Conservation (phyloP, 345 rosid genomes). For the Anacardium occidentale region DNA sequence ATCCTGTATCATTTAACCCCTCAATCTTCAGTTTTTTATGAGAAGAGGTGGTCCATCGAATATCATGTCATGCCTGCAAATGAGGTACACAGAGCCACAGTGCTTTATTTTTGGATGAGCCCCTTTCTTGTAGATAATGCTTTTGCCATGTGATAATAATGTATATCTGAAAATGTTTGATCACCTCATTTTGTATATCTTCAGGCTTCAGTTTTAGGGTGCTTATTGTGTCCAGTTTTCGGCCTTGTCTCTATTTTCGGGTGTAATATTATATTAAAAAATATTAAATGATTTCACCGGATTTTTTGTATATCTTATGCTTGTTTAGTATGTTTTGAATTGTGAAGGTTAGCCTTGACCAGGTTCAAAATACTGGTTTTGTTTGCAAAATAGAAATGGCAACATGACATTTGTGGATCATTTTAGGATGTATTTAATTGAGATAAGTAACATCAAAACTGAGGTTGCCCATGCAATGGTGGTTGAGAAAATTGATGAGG, state of each 20-base stretch:
- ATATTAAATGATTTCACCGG: neutral
- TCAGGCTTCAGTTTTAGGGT: neutral
- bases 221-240: neutral
- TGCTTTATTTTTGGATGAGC: neutral
- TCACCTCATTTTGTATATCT: neutral
- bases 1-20: neutral
- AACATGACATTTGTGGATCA: neutral
- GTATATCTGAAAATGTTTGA: neutral
- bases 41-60: slow-evolving; percentile 8
- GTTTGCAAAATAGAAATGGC: neutral
- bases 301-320: neutral
- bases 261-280: neutral
- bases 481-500: neutral
- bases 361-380: neutral
- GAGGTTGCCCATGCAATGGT: neutral
- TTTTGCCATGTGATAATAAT: slow-evolving; percentile 19
- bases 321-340: neutral
- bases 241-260: too few species aligned
- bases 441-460: neutral
- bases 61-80: slow-evolving; percentile 14
- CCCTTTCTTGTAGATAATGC: slow-evolving; percentile 24
- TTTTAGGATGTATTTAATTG: neutral
- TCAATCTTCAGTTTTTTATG: slow-evolving; percentile 8
- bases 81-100: slow-evolving; percentile 1
- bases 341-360: neutral